A percentile compares a stretch with the other conserved stretches of the same genome.
Evolutionary conservation across 331 rosid genomes (phyloP).

Genomic region (Pyracantha coccinea): DNA sequence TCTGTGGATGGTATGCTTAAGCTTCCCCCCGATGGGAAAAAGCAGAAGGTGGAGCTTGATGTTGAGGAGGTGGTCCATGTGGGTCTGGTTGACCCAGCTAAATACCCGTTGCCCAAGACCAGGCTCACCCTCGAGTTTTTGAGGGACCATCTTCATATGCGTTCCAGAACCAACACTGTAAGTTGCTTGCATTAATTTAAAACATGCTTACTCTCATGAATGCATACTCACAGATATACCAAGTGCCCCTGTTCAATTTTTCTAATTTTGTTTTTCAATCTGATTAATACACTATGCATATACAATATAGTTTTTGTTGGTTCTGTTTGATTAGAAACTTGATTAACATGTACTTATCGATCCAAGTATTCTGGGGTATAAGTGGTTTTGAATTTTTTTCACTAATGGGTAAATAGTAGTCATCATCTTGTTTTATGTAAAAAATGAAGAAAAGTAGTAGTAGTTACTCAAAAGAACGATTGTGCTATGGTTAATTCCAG

Average conservation of each 20-base stretch:
- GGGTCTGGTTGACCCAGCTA: slow-evolving; percentile 74
- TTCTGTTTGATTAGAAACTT: neutral
- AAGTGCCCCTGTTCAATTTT: neutral
- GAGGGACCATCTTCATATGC: slow-evolving; percentile 77
- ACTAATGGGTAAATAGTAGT: neutral
- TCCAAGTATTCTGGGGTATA: neutral
- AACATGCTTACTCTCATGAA: neutral
- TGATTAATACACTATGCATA: neutral
- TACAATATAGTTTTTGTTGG: neutral
- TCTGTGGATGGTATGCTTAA: slow-evolving; percentile 66
- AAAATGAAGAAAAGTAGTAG: neutral
- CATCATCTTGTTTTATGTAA: neutral
- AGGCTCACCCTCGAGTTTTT: slow-evolving; percentile 71
- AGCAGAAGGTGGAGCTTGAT: slow-evolving; percentile 82
- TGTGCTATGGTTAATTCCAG: neutral
- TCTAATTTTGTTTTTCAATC: neutral
- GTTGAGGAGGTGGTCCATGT: slow-evolving; percentile 68
- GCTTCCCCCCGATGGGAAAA: slow-evolving; percentile 69
- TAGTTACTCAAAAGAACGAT: neutral
- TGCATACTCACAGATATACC: neutral
- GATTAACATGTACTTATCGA: neutral
- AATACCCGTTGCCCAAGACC: slow-evolving; percentile 77
- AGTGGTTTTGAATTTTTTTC: neutral
- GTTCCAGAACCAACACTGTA: slow-evolving; percentile 86
- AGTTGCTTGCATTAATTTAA: neutral